These are phyloP conservation scores for Alternaria sp. DNA, from an alignment of 2,329 filamentous ascomycete species.

Conservation along the genomic window DNA sequence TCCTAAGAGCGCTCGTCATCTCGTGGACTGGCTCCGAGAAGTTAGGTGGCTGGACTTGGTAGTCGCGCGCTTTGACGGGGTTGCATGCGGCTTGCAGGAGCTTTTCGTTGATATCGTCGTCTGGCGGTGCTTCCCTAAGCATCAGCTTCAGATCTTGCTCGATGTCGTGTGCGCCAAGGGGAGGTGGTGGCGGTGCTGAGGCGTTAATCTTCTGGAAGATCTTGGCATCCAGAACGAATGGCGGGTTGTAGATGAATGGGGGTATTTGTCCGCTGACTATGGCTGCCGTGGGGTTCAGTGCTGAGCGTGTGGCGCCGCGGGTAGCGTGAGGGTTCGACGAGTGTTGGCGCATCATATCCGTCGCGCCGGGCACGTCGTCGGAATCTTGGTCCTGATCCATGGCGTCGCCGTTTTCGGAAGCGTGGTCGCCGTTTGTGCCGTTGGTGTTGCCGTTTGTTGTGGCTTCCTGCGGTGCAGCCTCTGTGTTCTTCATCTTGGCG, in stretches of 20 bases:
- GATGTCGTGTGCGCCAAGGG: conserved; percentile 54
- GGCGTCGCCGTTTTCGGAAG: conserved; percentile 47
- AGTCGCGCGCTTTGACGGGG: conserved; percentile 45
- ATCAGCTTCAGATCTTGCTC: conserved; percentile 62
- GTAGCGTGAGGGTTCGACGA: conserved; percentile 66
- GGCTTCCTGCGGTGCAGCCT: conserved; percentile 37
- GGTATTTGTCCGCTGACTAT: conserved; percentile 52
- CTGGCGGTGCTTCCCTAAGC: conserved; percentile 49
- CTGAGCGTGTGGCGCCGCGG: conserved; percentile 61
- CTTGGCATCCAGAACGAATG: conserved; percentile 56
- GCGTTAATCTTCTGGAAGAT: conserved; percentile 59
- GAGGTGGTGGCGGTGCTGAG: conserved; percentile 57
- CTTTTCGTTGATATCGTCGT: conserved; percentile 52
- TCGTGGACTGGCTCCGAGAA: conserved; percentile 44
- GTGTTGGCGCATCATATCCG: conserved; percentile 69
- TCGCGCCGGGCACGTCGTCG: conserved; percentile 54
- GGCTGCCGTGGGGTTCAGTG: conserved; percentile 63
- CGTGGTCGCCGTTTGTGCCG: conserved; percentile 49
- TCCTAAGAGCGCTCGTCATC: conserved; percentile 43
- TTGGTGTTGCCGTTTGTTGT: conserved; percentile 44
- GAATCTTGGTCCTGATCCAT: conserved; percentile 51
- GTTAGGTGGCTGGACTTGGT: conserved; percentile 46
- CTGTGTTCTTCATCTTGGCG: conserved; percentile 59
- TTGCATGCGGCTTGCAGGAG: conserved; percentile 48
- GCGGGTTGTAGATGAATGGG: conserved; percentile 53